phyloP scores from a whole-genome alignment of 108 stramenopile species.

The Mediolabrus comicus region DNA sequence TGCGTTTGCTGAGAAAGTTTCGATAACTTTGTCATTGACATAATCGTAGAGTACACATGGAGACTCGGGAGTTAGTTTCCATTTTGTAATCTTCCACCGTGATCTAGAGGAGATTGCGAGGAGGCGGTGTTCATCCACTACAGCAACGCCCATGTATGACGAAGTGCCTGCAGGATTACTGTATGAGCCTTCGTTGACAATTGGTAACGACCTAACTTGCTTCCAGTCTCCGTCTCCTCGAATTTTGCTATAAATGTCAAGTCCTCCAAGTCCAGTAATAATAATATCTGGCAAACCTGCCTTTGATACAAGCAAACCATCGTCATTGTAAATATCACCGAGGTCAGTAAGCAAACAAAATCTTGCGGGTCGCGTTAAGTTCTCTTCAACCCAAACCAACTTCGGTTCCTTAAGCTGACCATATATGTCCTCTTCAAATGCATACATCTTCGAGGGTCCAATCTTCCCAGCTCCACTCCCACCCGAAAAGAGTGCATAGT shows the following conservation, averaged over 20 bases:
- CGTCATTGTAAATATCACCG: conserved; percentile 1
- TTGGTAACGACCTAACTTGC: not conserved
- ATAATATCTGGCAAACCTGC: not conserved
- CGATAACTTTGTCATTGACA: not conserved
- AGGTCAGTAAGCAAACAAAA: not conserved
- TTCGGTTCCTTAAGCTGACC: not conserved
- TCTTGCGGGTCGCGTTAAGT: not conserved
- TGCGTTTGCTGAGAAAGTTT: not conserved
- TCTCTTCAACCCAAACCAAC: not conserved
- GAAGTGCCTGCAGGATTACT: not conserved
- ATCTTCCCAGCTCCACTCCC: not conserved
- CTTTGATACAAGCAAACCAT: not conserved
- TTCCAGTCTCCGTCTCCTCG: not conserved
- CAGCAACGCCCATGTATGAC: not conserved
- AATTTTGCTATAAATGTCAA: not conserved
- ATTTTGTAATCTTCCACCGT: not conserved
- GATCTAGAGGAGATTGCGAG: not conserved
- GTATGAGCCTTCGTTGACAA: not conserved
- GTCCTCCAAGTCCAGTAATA: conserved; percentile 1
- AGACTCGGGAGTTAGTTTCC: not conserved
- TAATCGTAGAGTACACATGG: conserved; percentile 6
- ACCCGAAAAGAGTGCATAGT: conserved; percentile 9
- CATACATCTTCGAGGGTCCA: conserved; percentile 9
- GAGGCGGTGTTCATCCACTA: not conserved
- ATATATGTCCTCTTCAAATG: not conserved